Percentiles rank a stretch among this genome's conserved stretches.
These are phyloP conservation scores for Blastobotrys robertii DNA, from an alignment of 805 yeast genomes.

Conservation along the genomic window DNA sequence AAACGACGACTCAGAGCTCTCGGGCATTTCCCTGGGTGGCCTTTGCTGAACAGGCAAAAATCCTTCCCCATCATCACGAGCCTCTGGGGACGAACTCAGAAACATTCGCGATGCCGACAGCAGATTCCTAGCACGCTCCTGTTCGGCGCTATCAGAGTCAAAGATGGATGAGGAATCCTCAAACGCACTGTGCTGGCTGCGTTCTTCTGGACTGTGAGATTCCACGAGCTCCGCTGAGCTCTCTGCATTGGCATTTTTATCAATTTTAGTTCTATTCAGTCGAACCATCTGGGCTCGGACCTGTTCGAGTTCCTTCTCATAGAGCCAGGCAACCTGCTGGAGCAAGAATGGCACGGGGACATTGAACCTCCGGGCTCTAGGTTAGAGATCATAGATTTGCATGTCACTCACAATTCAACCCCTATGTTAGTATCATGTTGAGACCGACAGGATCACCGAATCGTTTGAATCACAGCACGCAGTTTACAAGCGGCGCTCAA, in stretches of 20 bases:
- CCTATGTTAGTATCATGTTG: slow-evolving; percentile 3
- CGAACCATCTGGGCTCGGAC: slow-evolving; percentile 26
- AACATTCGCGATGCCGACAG: too few relatives aligned
- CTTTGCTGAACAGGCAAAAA: not conserved
- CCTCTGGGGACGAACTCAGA: too few relatives aligned
- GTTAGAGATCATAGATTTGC: not conserved
- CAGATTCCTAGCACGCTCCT: not conserved
- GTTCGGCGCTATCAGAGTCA: not conserved
- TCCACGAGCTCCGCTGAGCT: not conserved
- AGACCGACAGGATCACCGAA: not conserved
- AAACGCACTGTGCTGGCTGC: not conserved
- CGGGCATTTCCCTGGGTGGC: not conserved
- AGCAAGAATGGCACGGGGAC: slow-evolving; percentile 30
- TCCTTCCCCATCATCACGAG: not conserved
- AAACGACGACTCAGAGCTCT: slow-evolving; percentile 3
- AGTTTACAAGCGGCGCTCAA: too few relatives aligned
- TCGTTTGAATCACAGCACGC: too few relatives aligned
- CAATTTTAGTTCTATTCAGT: slow-evolving; percentile 5
- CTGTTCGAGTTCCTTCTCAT: slow-evolving; percentile 30
- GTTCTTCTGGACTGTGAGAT: not conserved
- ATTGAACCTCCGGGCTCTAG: slow-evolving; percentile 23
- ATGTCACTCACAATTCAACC: slow-evolving; percentile 7
- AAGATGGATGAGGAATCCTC: not conserved
- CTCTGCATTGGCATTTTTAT: not conserved
- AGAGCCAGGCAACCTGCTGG: slow-evolving; percentile 35